Conservation (phyloP, 2,329 filamentous ascomycete species). For the Epichloe hybrida region DNA sequence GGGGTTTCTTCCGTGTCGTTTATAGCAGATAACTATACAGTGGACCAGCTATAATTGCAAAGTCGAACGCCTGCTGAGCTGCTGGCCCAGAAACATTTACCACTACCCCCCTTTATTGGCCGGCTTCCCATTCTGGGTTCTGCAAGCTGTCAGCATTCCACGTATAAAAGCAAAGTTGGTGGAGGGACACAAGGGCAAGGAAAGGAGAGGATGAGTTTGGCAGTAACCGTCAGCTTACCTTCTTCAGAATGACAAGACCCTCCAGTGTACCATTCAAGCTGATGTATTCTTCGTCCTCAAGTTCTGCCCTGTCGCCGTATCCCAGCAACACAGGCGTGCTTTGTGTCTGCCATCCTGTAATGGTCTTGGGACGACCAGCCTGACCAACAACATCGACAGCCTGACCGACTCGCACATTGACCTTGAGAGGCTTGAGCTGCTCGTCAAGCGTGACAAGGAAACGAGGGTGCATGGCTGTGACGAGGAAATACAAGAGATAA, state of each 20-base stretch:
- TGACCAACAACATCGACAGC: slow-evolving; percentile 97
- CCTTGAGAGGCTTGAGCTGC: slow-evolving; percentile 80
- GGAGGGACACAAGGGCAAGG: too few relatives aligned
- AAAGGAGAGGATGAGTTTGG: not conserved
- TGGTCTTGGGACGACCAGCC: slow-evolving; percentile 93
- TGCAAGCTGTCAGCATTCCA: slow-evolving; percentile 11
- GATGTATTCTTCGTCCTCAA: slow-evolving; percentile 96
- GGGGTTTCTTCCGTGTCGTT: not conserved
- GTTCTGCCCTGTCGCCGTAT: slow-evolving; percentile 89
- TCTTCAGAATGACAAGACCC: slow-evolving; percentile 88
- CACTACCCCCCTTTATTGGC: slow-evolving; percentile 18
- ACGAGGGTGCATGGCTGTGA: slow-evolving; percentile 90
- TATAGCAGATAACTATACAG: slow-evolving; percentile 18
- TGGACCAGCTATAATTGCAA: slow-evolving; percentile 9
- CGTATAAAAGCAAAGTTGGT: too few relatives aligned
- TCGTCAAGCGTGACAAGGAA: slow-evolving; percentile 96
- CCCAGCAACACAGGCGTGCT: slow-evolving; percentile 92
- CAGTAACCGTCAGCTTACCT: slow-evolving; percentile 46
- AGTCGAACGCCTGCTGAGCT: not conserved
- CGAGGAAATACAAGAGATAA: slow-evolving; percentile 94
- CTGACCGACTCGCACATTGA: slow-evolving; percentile 94
- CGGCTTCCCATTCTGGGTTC: slow-evolving; percentile 28
- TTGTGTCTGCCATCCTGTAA: slow-evolving; percentile 98
- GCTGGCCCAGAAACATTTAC: not conserved
- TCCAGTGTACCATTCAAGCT: slow-evolving; percentile 83